These are phyloP conservation scores for Fusarium siculi DNA, from an alignment of 2,329 filamentous ascomycete genomes.

Conservation along the genomic window DNA sequence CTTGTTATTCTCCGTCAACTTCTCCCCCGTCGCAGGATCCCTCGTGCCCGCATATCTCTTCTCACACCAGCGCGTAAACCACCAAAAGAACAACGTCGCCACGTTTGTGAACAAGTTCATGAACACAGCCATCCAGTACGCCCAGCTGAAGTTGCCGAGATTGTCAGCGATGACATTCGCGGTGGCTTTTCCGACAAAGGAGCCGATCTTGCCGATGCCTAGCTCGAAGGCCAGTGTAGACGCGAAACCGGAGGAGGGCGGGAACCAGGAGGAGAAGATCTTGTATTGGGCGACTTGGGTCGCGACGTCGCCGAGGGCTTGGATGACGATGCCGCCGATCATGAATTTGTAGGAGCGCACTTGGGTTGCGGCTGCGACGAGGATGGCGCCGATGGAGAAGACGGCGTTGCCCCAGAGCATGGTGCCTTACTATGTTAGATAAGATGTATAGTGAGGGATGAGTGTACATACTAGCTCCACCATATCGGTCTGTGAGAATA, in stretches of 20 bases:
- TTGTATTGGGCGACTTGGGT: conserved; percentile 74
- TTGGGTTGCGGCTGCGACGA: conserved; percentile 67
- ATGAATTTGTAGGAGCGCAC: conserved; percentile 69
- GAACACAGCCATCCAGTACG: conserved; percentile 70
- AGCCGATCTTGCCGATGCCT: conserved; percentile 69
- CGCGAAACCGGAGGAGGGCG: conserved; percentile 69
- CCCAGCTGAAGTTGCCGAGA: conserved; percentile 70
- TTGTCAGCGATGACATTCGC: conserved; percentile 68
- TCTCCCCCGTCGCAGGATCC: conserved; percentile 68
- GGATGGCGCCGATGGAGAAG: conserved; percentile 66
- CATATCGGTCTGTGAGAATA: conserved; percentile 66
- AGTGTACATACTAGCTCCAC: conserved; percentile 59
- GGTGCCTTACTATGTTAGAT: conserved; percentile 44
- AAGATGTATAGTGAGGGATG: too few relatives aligned
- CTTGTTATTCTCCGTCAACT: conserved; percentile 68
- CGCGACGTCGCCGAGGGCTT: conserved; percentile 70
- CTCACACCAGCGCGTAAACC: conserved; percentile 64
- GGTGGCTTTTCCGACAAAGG: conserved; percentile 68
- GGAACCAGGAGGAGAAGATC: conserved; percentile 73
- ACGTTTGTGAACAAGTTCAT: conserved; percentile 73
- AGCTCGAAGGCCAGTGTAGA: conserved; percentile 70
- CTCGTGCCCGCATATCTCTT: conserved; percentile 57
- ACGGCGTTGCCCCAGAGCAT: conserved; percentile 71
- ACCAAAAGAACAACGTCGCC: conserved; percentile 63
- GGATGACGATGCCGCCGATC: conserved; percentile 66